phyloP scores from a whole-genome alignment of 139 green algal species.

The Monoraphidium neglectum region DNA sequence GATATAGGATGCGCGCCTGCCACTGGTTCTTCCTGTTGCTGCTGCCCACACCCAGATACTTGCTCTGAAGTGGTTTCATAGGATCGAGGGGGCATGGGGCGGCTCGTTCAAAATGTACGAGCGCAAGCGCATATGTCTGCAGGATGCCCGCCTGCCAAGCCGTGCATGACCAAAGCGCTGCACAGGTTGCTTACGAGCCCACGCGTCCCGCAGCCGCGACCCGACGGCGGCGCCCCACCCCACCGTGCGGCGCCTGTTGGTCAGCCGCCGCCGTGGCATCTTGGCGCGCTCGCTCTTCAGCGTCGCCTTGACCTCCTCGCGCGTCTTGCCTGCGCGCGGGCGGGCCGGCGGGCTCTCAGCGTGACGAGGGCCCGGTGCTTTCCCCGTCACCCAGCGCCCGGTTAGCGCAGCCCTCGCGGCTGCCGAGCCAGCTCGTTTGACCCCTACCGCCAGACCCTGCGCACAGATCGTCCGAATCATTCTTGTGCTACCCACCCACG shows the following conservation, averaged over 20 bases:
- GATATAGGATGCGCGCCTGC: conserved; percentile 80
- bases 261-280: conserved; percentile 56
- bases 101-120: no score
- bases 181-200: no score
- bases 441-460: no score
- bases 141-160: no score
- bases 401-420: no score
- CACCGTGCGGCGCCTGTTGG: conserved; percentile 57
- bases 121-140: no score
- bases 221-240: no score
- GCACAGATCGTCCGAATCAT: no score
- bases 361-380: background rate
- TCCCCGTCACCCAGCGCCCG: background rate
- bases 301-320: conserved; percentile 74
- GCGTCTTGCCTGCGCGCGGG: conserved; percentile 47
- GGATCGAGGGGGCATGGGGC: no score
- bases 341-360: conserved; percentile 26
- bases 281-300: conserved; percentile 78
- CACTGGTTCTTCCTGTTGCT: conserved; percentile 82
- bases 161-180: no score
- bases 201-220: conserved; percentile 8
- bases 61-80: background rate
- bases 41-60: conserved; percentile 73
- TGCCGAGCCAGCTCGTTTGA: no score
- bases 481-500: conserved; percentile 24